Conservation (phyloP, 352 stramenopile species). For the Phytophthora pini region DNA sequence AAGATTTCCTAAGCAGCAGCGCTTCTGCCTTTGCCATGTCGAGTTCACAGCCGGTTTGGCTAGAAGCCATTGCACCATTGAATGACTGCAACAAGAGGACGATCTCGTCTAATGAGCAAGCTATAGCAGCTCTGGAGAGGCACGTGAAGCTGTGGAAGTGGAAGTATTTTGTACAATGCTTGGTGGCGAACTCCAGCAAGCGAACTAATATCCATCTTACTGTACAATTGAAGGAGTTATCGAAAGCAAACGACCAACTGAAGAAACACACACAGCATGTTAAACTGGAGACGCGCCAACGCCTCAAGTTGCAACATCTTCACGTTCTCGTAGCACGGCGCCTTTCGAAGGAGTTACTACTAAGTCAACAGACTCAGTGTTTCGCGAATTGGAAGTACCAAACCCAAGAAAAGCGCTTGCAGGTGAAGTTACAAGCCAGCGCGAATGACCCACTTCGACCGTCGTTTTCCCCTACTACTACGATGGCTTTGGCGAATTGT, state of each 20-base stretch:
- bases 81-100: slow-evolving; percentile 1
- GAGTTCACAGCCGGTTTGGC: slow-evolving; percentile 22
- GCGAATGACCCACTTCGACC: slow-evolving; percentile 14
- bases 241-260: slow-evolving; percentile 15
- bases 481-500: slow-evolving; percentile 50
- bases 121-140: slow-evolving; percentile 1
- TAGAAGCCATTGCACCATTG: slow-evolving; percentile 24
- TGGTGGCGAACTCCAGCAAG: slow-evolving; percentile 21
- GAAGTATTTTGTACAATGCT: slow-evolving; percentile 37
- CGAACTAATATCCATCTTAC: slow-evolving; percentile 3
- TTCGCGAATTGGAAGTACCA: slow-evolving; percentile 31
- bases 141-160: slow-evolving; percentile 37
- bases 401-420: slow-evolving; percentile 10
- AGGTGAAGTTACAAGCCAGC: slow-evolving; percentile 14
- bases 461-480: slow-evolving; percentile 35
- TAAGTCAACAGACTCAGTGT: slow-evolving; percentile 16
- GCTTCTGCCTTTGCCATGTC: slow-evolving; percentile 19
- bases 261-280: slow-evolving; percentile 27
- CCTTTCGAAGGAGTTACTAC: slow-evolving; percentile 18
- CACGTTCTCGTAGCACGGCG: slow-evolving; percentile 13
- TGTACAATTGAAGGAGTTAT: slow-evolving; percentile 13
- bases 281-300: slow-evolving; percentile 22
- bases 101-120: background rate
- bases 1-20: slow-evolving; percentile 25
- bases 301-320: slow-evolving; percentile 18